phyloP scores from a whole-genome alignment of 768 basidiomycete genomes.

The Boletus speciosus region DNA sequence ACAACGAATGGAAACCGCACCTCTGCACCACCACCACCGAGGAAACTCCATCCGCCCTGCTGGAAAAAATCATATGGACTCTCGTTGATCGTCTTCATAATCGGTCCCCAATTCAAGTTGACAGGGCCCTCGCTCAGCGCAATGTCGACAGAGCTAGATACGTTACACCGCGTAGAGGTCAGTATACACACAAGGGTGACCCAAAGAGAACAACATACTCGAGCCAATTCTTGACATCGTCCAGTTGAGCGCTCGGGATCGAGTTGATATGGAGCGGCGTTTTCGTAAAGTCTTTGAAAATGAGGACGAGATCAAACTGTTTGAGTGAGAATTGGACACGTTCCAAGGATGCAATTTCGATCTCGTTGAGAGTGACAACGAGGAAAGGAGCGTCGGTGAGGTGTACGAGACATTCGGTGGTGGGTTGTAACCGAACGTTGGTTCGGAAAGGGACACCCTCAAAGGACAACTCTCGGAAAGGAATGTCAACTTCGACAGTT shows the following conservation, averaged over 20 bases:
- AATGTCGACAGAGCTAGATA: constrained; percentile 89
- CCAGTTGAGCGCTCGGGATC: constrained; percentile 84
- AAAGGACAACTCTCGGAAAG: constrained; percentile 96
- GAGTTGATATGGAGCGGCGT: constrained; percentile 94
- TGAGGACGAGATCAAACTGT: constrained; percentile 96
- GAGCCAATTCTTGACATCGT: constrained; percentile 98
- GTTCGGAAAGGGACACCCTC: constrained; percentile 96
- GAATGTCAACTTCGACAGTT: constrained; percentile 89
- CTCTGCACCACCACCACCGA: constrained; percentile 66
- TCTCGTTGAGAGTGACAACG: constrained; percentile 89
- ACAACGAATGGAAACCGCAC: constrained; percentile 37
- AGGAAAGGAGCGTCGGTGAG: constrained; percentile 95
- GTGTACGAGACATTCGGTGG: constrained; percentile 94
- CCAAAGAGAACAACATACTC: constrained; percentile 57
- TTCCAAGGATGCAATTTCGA: constrained; percentile 95
- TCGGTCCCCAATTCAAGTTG: constrained; percentile 96
- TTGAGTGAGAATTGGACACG: constrained; percentile 94
- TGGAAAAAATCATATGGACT: constrained; percentile 95
- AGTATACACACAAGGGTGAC: neutral
- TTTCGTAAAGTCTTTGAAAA: constrained; percentile 95
- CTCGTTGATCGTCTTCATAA: constrained; percentile 99
- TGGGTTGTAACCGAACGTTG: constrained; percentile 91
- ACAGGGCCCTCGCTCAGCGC: constrained; percentile 93
- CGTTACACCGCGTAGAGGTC: neutral
- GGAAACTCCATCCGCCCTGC: constrained; percentile 96